These are phyloP conservation scores for Neocucurbitaria cava DNA, from an alignment of 2,329 filamentous ascomycete genomes.

Conservation along the genomic window DNA sequence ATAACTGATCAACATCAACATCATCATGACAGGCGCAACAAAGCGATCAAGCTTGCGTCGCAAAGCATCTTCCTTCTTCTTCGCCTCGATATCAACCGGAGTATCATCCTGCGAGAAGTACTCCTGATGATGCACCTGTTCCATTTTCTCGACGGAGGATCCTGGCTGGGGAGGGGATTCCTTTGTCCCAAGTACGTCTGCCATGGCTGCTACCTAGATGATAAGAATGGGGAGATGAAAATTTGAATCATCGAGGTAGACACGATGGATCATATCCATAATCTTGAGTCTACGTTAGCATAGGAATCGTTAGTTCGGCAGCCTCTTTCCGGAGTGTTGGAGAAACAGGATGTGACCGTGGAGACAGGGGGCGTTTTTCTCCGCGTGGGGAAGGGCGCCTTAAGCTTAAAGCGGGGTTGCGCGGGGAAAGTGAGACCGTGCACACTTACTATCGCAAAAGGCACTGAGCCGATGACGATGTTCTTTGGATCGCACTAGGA, in stretches of 20 bases:
- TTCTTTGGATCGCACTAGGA: neutral
- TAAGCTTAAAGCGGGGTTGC: neutral
- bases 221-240: neutral
- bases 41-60: constrained; percentile 42
- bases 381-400: neutral
- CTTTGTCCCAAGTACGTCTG: constrained; percentile 7
- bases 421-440: neutral
- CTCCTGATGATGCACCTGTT: constrained; percentile 20
- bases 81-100: constrained; percentile 14
- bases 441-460: neutral
- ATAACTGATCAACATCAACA: constrained; percentile 45
- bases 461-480: neutral
- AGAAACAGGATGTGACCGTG: neutral
- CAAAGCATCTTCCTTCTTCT: constrained; percentile 36
- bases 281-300: neutral
- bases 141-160: constrained; percentile 16
- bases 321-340: neutral
- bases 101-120: constrained; percentile 30
- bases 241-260: neutral
- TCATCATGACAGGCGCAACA: constrained; percentile 46
- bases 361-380: neutral
- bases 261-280: neutral
- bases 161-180: constrained; percentile 2
- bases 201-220: neutral
- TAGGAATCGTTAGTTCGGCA: neutral